Evolutionary conservation across 75 land plant genomes (phyloP), one percentile per base, ranked within the genome.

Genomic region (Selaginella tamariscina): DNA sequence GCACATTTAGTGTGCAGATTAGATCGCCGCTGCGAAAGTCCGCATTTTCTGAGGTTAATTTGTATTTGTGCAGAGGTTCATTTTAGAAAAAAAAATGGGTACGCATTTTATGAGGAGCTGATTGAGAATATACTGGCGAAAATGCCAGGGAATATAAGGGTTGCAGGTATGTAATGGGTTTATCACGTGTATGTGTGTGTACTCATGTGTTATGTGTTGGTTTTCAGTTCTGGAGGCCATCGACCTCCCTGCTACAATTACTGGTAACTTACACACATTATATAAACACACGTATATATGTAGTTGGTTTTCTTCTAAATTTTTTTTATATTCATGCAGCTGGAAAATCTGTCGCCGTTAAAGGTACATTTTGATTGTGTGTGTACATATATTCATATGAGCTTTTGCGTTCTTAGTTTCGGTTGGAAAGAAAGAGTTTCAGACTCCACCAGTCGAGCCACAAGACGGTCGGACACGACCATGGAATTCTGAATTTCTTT

Each of bases 361-460:
- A 39, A 39, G 49, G 49, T 39, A 5, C 49, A 15, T n/a, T n/a
- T n/a, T n/a, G n/a, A n/a, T n/a, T n/a, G n/a, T n/a, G n/a, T n/a
- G 15, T 39, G 49, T 39, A 5, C 49, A 5, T 39, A 5, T 5
- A 5, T 39, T 39, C 49, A 39, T 39, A 5, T n/a, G n/a, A n/a
- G 49, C 15, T 39, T 39, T 15, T 39, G 5, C 49, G 49, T 39
- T 39, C 49, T 39, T 78, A 85, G 84, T 86, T 73, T 65, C 88
- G 32, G 71, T 78, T 59, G 85, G 88, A 55, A 77, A 72, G 67
- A 69, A 56, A 67, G 74, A 80, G 72, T 82, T 65, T 49, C 71
- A 78, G 54, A 82, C 85, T 15, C 24, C 62, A 32, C 68, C 74
- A 64, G 60, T 27, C 24, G 26, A 65, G 21, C n/a, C 55, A 59